phyloP scores from a whole-genome alignment of 345 rosid species.

The Eutrema japonicum region DNA sequence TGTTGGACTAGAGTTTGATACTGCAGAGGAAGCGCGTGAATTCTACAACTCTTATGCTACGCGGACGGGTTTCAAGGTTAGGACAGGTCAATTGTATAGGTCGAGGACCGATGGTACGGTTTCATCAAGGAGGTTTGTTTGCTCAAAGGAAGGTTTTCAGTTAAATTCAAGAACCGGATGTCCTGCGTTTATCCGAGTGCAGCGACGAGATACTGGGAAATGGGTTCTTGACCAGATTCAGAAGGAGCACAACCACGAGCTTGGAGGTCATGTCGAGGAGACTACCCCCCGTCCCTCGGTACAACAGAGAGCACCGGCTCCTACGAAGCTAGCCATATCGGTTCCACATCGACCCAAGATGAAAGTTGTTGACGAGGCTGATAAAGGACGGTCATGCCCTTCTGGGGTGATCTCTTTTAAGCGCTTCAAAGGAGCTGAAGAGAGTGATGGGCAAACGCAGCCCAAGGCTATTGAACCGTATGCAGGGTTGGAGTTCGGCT shows the following conservation, averaged over 20 bases:
- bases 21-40: slow-evolving; percentile 78
- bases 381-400: slow-evolving; percentile 51
- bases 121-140: slow-evolving; percentile 80
- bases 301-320: slow-evolving; percentile 48
- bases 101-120: slow-evolving; percentile 88
- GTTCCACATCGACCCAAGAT: slow-evolving; percentile 55
- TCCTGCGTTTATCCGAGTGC: slow-evolving; percentile 86
- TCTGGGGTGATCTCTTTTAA: slow-evolving; percentile 62
- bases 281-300: slow-evolving; percentile 40
- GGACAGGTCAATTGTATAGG: slow-evolving; percentile 85
- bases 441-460: slow-evolving; percentile 35
- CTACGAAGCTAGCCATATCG: slow-evolving; percentile 47
- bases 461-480: slow-evolving; percentile 54
- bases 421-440: slow-evolving; percentile 60
- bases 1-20: slow-evolving; percentile 75
- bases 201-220: slow-evolving; percentile 71
- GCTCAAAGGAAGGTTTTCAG: slow-evolving; percentile 90
- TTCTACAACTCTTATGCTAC: slow-evolving; percentile 65
- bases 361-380: slow-evolving; percentile 53
- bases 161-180: slow-evolving; percentile 83
- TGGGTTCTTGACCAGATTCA: slow-evolving; percentile 87
- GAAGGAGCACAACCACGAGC: slow-evolving; percentile 86
- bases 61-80: slow-evolving; percentile 64
- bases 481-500: slow-evolving; percentile 66
- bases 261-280: slow-evolving; percentile 47